Percentiles rank a stretch among this genome's conserved stretches.
phyloP scores from a whole-genome alignment of 2,329 filamentous ascomycete species.

The Hypoxylon sp. region DNA sequence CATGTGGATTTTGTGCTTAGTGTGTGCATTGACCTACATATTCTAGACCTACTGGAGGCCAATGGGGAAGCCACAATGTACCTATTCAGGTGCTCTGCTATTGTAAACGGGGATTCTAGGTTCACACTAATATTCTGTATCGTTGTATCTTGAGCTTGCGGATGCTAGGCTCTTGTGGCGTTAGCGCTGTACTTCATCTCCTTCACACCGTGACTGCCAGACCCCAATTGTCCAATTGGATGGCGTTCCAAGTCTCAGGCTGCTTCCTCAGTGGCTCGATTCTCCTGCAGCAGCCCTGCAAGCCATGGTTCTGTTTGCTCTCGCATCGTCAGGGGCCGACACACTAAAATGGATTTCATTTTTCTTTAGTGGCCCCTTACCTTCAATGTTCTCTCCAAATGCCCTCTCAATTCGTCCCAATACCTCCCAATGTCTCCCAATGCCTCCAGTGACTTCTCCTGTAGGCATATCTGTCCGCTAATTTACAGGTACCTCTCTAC shows the following conservation, averaged over 20 bases:
- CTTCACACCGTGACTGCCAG: background rate
- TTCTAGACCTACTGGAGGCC: background rate
- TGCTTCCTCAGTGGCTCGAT: constrained; percentile 32
- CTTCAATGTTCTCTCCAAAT: constrained; percentile 1
- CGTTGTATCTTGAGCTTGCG: background rate
- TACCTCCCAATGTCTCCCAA: background rate
- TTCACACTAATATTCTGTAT: constrained; percentile 4
- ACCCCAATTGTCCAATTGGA: constrained; percentile 37
- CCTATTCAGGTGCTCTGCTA: background rate
- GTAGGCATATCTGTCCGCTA: constrained; percentile 18
- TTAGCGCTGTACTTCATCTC: constrained; percentile 16
- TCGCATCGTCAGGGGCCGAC: constrained; percentile 27
- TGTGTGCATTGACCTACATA: constrained; percentile 18
- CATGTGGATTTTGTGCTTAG: constrained; percentile 25
- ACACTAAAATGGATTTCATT: constrained; percentile 32
- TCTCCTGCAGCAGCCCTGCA: constrained; percentile 35
- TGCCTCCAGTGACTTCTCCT: constrained; percentile 15
- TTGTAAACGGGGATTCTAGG: background rate
- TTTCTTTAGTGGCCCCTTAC: constrained; percentile 16
- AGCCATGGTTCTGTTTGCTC: constrained; percentile 32
- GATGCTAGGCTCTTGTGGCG: background rate
- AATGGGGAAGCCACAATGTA: constrained; percentile 9
- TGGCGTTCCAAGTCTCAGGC: constrained; percentile 29
- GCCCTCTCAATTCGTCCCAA: background rate
- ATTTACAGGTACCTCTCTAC: constrained; percentile 9